Conservation (phyloP, 2,329 filamentous ascomycete species). For the Bipolaris bicolor region DNA sequence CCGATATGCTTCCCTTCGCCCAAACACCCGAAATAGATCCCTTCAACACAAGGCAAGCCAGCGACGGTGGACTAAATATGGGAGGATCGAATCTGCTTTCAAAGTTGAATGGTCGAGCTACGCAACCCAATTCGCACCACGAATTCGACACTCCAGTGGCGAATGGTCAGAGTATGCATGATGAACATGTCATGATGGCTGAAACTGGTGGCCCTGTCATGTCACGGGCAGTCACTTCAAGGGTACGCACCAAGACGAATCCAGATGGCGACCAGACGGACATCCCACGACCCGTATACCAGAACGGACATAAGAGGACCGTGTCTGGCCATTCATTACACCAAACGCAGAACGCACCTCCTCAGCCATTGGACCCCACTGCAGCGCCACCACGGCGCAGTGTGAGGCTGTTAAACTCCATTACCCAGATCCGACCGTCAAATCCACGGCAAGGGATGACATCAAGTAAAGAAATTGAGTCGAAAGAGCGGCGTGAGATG, state of each 20-base stretch:
- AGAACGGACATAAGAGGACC: constrained; percentile 79
- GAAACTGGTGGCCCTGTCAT: constrained; percentile 44
- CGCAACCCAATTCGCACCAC: constrained; percentile 32
- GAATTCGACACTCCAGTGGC: constrained; percentile 57
- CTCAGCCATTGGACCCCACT: constrained; percentile 46
- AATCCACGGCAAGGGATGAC: constrained; percentile 66
- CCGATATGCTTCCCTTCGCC: constrained; percentile 61
- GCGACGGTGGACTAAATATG: constrained; percentile 44
- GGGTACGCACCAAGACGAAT: constrained; percentile 48
- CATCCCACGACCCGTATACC: constrained; percentile 44
- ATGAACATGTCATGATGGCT: constrained; percentile 54
- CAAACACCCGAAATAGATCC: constrained; percentile 52
- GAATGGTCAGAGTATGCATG: constrained; percentile 48
- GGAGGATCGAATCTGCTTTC: constrained; percentile 49
- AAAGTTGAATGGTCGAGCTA: constrained; percentile 53
- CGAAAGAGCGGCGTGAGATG: constrained; percentile 72
- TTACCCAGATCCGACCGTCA: constrained; percentile 66
- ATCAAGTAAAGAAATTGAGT: constrained; percentile 59
- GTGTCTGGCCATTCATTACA: constrained; percentile 78
- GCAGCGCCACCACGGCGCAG: constrained; percentile 54
- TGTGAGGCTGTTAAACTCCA: constrained; percentile 53
- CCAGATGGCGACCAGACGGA: constrained; percentile 50
- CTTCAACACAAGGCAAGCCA: constrained; percentile 50
- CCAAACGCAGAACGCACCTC: constrained; percentile 34
- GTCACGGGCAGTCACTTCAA: constrained; percentile 49